Conservation (phyloP, 352 stramenopile species). For the Globisporangium yorkense region DNA sequence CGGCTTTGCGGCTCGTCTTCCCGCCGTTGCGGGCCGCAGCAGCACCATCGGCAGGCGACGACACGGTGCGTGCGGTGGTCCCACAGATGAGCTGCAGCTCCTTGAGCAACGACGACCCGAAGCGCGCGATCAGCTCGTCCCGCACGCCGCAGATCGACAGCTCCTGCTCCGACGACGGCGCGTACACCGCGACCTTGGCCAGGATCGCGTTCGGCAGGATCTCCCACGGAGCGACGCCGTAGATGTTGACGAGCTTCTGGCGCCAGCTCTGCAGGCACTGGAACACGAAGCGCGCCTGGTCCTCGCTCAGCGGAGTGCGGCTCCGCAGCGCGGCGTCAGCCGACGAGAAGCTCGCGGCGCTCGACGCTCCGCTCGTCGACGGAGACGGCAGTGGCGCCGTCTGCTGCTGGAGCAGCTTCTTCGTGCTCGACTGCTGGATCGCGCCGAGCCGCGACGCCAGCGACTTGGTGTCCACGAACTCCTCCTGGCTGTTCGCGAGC, state of each 20-base stretch:
- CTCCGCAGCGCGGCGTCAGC: not conserved
- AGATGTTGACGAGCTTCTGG: conserved; percentile 73
- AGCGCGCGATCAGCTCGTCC: conserved; percentile 41
- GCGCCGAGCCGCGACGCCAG: conserved; percentile 91
- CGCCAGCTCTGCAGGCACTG: conserved; percentile 73
- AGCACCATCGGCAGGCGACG: not conserved
- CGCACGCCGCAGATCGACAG: conserved; percentile 45
- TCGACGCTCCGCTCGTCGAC: not conserved
- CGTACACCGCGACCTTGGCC: conserved; percentile 62
- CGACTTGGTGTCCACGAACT: conserved; percentile 91
- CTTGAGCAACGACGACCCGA: conserved; percentile 56
- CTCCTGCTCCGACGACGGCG: conserved; percentile 48
- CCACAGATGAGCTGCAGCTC: conserved; percentile 35
- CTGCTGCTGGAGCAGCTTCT: conserved; percentile 56
- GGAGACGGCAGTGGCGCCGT: conserved; percentile 10
- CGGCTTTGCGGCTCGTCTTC: conserved; percentile 9
- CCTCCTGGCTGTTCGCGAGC: conserved; percentile 60
- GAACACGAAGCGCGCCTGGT: conserved; percentile 56
- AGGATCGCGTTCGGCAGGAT: conserved; percentile 68
- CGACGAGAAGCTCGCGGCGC: not conserved
- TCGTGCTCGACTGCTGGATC: conserved; percentile 65
- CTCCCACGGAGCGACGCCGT: conserved; percentile 60
- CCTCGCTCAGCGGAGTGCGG: conserved; percentile 40
- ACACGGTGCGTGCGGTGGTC: not conserved
- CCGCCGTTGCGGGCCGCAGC: not conserved